Conservation (phyloP, 345 rosid species). For the Salix dunnii region DNA sequence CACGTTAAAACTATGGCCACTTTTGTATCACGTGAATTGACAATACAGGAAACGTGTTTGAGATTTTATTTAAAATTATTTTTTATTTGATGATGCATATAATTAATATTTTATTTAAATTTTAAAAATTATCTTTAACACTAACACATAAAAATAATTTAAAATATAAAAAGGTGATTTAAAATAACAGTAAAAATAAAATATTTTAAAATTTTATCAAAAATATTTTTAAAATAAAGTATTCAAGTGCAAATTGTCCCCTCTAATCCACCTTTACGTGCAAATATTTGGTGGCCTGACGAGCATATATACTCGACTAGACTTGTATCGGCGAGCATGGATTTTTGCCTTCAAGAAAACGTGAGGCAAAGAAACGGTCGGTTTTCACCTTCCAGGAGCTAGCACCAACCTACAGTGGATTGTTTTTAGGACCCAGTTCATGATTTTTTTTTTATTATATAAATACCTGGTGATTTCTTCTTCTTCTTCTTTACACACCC, state of each 20-base stretch:
- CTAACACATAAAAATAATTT: too few relatives aligned
- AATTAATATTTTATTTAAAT: too few relatives aligned
- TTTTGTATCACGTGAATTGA: not conserved
- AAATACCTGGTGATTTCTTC: too few relatives aligned
- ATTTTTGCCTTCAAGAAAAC: not conserved
- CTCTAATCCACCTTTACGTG: not conserved
- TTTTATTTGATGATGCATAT: too few relatives aligned
- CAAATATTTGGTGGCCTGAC: not conserved
- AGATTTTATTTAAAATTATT: too few relatives aligned
- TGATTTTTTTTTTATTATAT: not conserved
- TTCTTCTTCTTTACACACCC: too few relatives aligned
- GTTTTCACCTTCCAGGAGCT: conserved; percentile 3
- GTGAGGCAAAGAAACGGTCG: not conserved
- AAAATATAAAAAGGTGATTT: too few relatives aligned
- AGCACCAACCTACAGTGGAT: not conserved
- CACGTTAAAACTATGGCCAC: not conserved
- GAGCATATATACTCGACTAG: not conserved
- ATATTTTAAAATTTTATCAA: too few relatives aligned
- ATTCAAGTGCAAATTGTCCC: not conserved
- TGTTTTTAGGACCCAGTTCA: not conserved
- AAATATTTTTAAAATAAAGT: too few relatives aligned
- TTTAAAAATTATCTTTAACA: too few relatives aligned
- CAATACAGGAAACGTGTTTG: not conserved
- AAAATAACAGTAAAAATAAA: too few relatives aligned
- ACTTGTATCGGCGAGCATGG: not conserved